phyloP scores from a whole-genome alignment of 306 rosid species.

The Canavalia ensiformis region DNA sequence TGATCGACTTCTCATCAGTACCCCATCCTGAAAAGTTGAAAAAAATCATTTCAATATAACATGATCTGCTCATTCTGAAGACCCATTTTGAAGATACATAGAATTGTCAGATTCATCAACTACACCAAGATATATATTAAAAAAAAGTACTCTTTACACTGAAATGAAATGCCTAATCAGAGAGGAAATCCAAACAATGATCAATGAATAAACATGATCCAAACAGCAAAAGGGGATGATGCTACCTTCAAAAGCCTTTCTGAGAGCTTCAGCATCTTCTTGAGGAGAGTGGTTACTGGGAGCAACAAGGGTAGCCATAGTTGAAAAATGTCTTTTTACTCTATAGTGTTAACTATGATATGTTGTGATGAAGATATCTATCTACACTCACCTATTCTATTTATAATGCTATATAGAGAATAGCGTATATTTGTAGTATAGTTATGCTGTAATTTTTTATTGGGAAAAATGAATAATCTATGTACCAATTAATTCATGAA shows the following conservation, averaged over 20 bases:
- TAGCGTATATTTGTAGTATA: background rate
- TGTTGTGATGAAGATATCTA: conserved; percentile 37
- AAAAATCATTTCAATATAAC: background rate
- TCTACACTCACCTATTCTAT: conserved; percentile 17
- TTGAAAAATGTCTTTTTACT: conserved; percentile 8
- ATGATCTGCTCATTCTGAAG: background rate
- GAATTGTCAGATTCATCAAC: background rate
- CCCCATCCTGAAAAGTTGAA: conserved; percentile 75
- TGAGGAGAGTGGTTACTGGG: conserved; percentile 53
- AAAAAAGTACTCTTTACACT: background rate
- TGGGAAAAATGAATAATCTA: conserved; percentile 26
- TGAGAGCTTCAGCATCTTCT: conserved; percentile 75
- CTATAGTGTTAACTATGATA: conserved; percentile 13
- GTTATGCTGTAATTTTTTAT: conserved; percentile 13
- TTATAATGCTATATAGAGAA: conserved; percentile 31
- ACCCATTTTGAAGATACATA: background rate
- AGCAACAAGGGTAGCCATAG: conserved; percentile 73
- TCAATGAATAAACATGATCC: background rate
- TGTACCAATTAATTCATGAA: background rate
- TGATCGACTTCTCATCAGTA: conserved; percentile 76
- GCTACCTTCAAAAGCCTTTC: conserved; percentile 61
- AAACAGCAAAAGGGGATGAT: conserved; percentile 5
- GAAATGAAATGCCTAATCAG: conserved; percentile 2
- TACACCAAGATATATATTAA: background rate
- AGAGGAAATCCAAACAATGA: too few relatives aligned